Evolutionary conservation across 805 yeast genomes (phyloP), one percentile per base, ranked within the genome.

Genomic region (Candida nitratophila): DNA sequence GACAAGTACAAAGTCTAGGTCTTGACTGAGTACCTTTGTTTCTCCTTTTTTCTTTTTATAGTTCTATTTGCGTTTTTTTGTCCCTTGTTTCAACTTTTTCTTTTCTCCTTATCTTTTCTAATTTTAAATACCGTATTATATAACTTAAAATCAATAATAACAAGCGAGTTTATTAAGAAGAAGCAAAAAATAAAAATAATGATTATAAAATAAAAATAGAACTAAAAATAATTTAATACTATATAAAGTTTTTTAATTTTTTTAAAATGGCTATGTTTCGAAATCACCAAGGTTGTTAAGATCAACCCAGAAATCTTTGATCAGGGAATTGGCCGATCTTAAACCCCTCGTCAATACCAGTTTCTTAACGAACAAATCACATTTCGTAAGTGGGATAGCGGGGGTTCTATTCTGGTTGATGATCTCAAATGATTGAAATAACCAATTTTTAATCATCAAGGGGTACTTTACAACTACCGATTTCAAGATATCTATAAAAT

Each of bases 301-400:
- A 26, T 73, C 70, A 20, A 82, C 61, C 90, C 90, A 84, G 61
- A 82, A 79, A 42, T 72, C 76, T 45, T 79, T 74, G 12, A 84
- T 64, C 1, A 79, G 68, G 24, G 65, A 70, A 41, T 77, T 73
- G 2, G 83, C 80, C 34, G 73, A 72, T 50, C 87, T 66, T 35
- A 76, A 76, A 2, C 90, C 90, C 53, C 88, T 71, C 0, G 88
- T 81, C 1, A 81, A 47, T 60, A 78, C 54, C 27, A 84, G 51
- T 55, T 79, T 81, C 49, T 73, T 78, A 19, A 79, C 56, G 41
- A 82, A 76, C 5, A 67, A 51, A 9, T 71, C 77, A 42, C 70
- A 66, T 2, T 50, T 58, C 29, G 39, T 52, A 31, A 61, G 57
- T 27, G 52, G 64, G 15, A 42, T 17, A 0, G 42, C 22, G n/a